Base-by-base conservation (phyloP, 2,329 filamentous ascomycete genomes). In the Claviceps fusiformis region DNA sequence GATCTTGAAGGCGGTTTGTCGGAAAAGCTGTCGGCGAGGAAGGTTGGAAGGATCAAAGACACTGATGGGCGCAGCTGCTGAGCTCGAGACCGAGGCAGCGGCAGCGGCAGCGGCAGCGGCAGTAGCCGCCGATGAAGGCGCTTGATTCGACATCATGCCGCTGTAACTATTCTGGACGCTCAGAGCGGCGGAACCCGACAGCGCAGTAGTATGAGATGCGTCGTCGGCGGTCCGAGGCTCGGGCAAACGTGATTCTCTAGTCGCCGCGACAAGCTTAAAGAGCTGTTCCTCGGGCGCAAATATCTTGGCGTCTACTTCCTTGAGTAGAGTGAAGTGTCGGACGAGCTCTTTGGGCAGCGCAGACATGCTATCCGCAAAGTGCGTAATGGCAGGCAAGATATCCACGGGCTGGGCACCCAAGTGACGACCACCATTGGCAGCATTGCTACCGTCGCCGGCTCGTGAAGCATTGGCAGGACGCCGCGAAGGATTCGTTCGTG, bases 231-330 rank as follows among this genome's bases (percentile, higher is more conserved):
- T 67, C 60, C 71, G 74, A 58, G 70, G 64, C 57, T 76, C 74
- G 54, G 76, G 74, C 35, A 71, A 67, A 57, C 73, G 75, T 37
- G 75, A 70, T 60, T 75, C 75, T 59, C 80, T 70, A 58, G 87
- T 82, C 54, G 78, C 78, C 58, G 84, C 77, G 62, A 95, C 81
- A 58, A 95, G 78, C 65, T 86, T 80, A 65, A 86, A 84, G 56
- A 98, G 78, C 64, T 85, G 80, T 63, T 93, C 86, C 68, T 95
- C 89, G 7, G 93, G 87, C 31, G 83, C 84, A 71, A 91, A 93
- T 60, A 95, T 87, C 73, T 98, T 98, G 59, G 92, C 92, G 73
- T 98, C 93, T 50, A 97, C 93, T 73, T 98, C 93, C 70, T 96
- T 96, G 62, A 98, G 78, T 55, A 97, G 80, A 39, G 92, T 96